Base-by-base conservation (phyloP, 179 eudicot species). In the Amaranthus tricolor region DNA sequence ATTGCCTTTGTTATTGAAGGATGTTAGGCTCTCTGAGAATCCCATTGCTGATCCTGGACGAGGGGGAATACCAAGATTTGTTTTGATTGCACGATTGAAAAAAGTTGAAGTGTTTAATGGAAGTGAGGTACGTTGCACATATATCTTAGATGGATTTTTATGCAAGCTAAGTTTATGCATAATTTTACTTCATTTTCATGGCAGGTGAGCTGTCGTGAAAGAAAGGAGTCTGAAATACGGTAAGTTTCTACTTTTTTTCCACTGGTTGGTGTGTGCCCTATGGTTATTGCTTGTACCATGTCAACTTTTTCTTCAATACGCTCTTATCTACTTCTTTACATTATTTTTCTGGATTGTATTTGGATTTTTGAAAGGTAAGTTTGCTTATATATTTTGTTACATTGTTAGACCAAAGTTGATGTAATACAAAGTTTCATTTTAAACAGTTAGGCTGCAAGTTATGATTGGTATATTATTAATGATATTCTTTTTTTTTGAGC, bases 221-320 rank as follows among this genome's bases (percentile, higher is more conserved):
- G 96, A 51, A 95, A 87, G 85, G 99, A 95, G 72, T 93, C 97
- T 82, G 99, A 95, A 84, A 93, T 95, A 75, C 83, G 99, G 99
- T 95, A 84, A 64, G 77, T 66, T 67, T 75, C 66, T 77, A 68
- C 24, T 45, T 60, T 24, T 50, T 52, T 21, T 45, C 15, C 31
- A 56, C 52, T 66, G n/a, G 14, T 24, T 51, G 40, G 20, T 49
- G 11, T 62, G n/a, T 19, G 47, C 54, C 40, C 55, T 69, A 31
- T 74, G 31, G 31, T 17, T 58, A 6, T 57, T 45, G 47, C 65
- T 66, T 7, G n/a, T 67, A 20, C 16, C 66, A 49, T 4, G 10
- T 9, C 43, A 44, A 17, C 13, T 66, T 50, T 49, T 75, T 49
- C 15, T 48, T 40, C 7, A 24, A 21, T 58, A n/a, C 55, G 20